These are phyloP conservation scores for Globisporangium cylindrosporum DNA, from an alignment of 352 stramenopile species.

Conservation along the genomic window DNA sequence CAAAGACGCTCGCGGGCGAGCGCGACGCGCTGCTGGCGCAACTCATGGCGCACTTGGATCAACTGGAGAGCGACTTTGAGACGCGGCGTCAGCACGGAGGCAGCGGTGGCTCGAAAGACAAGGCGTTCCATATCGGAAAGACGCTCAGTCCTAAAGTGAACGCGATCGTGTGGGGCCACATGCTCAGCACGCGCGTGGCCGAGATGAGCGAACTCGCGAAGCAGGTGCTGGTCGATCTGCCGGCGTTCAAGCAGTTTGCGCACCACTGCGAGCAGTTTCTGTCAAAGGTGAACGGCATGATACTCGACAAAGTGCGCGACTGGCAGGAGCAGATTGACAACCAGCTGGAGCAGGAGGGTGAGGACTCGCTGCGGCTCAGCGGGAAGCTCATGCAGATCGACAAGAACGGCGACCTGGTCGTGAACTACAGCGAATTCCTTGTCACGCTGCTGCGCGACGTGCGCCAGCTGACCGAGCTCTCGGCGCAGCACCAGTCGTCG, in stretches of 20 bases:
- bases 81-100: slow-evolving; percentile 29
- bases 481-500: slow-evolving; percentile 29
- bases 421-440: slow-evolving; percentile 94
- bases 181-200: slow-evolving; percentile 54
- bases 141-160: slow-evolving; percentile 84
- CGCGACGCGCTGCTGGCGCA: slow-evolving; percentile 87
- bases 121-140: slow-evolving; percentile 62
- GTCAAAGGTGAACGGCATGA: slow-evolving; percentile 52
- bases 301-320: slow-evolving; percentile 79
- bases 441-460: slow-evolving; percentile 92
- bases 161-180: slow-evolving; percentile 82
- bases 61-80: slow-evolving; percentile 88
- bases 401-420: slow-evolving; percentile 80
- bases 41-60: slow-evolving; percentile 80
- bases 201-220: slow-evolving; percentile 48
- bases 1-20: slow-evolving; percentile 73
- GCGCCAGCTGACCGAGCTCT: slow-evolving; percentile 91
- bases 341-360: slow-evolving; percentile 58
- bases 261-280: slow-evolving; percentile 57
- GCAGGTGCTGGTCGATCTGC: slow-evolving; percentile 65
- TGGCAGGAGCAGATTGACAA: slow-evolving; percentile 84
- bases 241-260: slow-evolving; percentile 47
- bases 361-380: slow-evolving; percentile 62
- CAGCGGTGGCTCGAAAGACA: slow-evolving; percentile 21
- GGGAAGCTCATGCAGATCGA: slow-evolving; percentile 92